Percentiles rank a stretch among this genome's conserved stretches.
Conservation (phyloP, 108 stramenopile genomes). For the Cyclotella kingstonii region DNA sequence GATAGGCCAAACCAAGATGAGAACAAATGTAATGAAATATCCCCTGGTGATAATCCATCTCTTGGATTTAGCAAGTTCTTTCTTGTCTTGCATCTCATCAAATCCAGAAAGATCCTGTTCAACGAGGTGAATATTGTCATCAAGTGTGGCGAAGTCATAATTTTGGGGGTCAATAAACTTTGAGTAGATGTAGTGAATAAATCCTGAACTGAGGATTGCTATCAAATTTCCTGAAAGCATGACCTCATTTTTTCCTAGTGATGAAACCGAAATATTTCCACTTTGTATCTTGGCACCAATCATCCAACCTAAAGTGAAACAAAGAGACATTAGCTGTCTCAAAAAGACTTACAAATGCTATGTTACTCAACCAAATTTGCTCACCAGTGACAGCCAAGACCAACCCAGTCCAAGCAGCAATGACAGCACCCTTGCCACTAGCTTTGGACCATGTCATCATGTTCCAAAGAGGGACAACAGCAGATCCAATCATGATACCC, state of each 20-base stretch:
- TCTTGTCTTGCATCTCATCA: slow-evolving; percentile 59
- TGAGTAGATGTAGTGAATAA: slow-evolving; percentile 74
- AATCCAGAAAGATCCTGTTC: slow-evolving; percentile 76
- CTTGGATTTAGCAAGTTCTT: slow-evolving; percentile 56
- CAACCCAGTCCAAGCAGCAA: slow-evolving; percentile 81
- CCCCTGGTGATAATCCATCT: slow-evolving; percentile 84
- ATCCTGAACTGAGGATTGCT: slow-evolving; percentile 72
- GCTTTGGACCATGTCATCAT: slow-evolving; percentile 85
- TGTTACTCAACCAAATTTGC: no score
- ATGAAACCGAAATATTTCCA: slow-evolving; percentile 57
- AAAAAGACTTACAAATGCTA: no score
- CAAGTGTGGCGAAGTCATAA: slow-evolving; percentile 70
- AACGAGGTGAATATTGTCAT: slow-evolving; percentile 64
- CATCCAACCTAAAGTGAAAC: no score
- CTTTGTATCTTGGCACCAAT: slow-evolving; percentile 57
- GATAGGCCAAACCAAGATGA: slow-evolving; percentile 88
- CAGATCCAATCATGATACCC: slow-evolving; percentile 91
- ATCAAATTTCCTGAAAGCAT: slow-evolving; percentile 91
- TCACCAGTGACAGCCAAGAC: slow-evolving; percentile 65
- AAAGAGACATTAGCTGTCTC: no score
- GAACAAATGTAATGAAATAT: slow-evolving; percentile 70
- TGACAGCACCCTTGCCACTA: slow-evolving; percentile 81
- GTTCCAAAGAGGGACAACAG: slow-evolving; percentile 88
- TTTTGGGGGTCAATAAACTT: slow-evolving; percentile 79
- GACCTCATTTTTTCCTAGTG: slow-evolving; percentile 82